Evolutionary conservation across 2,329 filamentous ascomycete species (phyloP), one percentile per base, ranked within the genome.

Genomic region (Coniochaeta pulveracea): DNA sequence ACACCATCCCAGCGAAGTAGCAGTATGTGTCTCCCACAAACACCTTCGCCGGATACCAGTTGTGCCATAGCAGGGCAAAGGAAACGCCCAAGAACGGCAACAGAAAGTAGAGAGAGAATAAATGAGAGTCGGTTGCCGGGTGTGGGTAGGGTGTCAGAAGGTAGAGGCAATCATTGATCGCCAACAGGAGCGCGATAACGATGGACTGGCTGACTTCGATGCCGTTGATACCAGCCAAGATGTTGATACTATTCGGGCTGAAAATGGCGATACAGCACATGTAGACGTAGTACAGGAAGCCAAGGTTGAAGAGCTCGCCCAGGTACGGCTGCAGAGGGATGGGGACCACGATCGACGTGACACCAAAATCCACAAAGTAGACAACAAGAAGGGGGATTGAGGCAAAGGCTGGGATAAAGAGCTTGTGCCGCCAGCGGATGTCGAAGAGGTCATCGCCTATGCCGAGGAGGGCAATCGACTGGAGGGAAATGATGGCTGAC

Each of bases 1-100:
- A 98, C 24, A 96, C 84, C 86, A 98, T 98, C 44, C 91, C 91
- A 1, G 91, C 91, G 57, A 98, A 95, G 62, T 98, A 98, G 69
- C 91, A 98, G 69, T 96, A 98, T 4, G 91, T 98, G 58, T 98
- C 91, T 36, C 91, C 91, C 8, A 96, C 89, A 50, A 98, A 98
- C 8, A 96, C 91, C 47, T 77, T 79, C 16, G 89, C 85, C 0
- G 91, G 91, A 52, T 86, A 98, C 84, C 86, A 93, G 58, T 98
- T 98, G 64, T 98, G 88, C 53, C 62, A 75, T 50, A 91, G 72
- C 11, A 98, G 69, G 7, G 91, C 91, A 33, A 82, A 58, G 6
- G 86, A 95, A 34, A 95, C 91, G 32, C 86, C 91, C 39, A 96
- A 72, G 64, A 96, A 96, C 11, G 91, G 91, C 11, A 96, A 70